Evolutionary conservation across 139 green algal genomes (phyloP).

Genomic region (Auxenochlorella pyrenoidosa): DNA sequence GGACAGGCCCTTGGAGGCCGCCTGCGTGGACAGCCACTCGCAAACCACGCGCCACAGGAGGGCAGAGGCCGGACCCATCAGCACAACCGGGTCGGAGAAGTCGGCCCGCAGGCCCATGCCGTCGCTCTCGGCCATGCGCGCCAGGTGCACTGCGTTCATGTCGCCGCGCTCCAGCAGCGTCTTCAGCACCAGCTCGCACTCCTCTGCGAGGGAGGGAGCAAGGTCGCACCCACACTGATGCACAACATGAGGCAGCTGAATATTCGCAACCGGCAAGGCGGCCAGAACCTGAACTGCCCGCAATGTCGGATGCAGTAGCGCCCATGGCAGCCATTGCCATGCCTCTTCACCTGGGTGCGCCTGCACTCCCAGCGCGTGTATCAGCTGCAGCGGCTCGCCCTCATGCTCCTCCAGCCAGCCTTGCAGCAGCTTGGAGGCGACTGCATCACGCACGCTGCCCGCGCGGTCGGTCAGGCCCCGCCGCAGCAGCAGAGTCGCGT

Average conservation of each 20-base stretch:
- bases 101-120: constrained; percentile 46
- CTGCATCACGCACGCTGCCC: constrained; percentile 32
- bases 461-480: constrained; percentile 63
- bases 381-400: constrained; percentile 50
- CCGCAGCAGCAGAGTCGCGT: constrained; percentile 50
- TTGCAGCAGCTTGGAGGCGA: constrained; percentile 42
- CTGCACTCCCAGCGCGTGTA: constrained; percentile 54
- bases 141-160: constrained; percentile 48
- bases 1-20: constrained; percentile 43
- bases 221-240: not conserved
- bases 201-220: constrained; percentile 33
- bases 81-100: not conserved
- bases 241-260: too few species aligned
- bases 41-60: constrained; percentile 56
- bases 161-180: constrained; percentile 45
- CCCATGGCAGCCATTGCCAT: too few species aligned
- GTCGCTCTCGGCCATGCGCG: constrained; percentile 27
- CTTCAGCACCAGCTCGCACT: constrained; percentile 46
- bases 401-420: constrained; percentile 56
- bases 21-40: constrained; percentile 42
- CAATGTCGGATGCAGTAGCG: too few species aligned
- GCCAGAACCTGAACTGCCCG: too few species aligned
- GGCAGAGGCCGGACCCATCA: not conserved
- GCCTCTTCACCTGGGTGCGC: constrained; percentile 29
- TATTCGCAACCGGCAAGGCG: too few species aligned